Percentiles rank a stretch among this genome's conserved stretches.
Conservation (phyloP, 768 basidiomycete genomes). For the Galerina marginata region DNA sequence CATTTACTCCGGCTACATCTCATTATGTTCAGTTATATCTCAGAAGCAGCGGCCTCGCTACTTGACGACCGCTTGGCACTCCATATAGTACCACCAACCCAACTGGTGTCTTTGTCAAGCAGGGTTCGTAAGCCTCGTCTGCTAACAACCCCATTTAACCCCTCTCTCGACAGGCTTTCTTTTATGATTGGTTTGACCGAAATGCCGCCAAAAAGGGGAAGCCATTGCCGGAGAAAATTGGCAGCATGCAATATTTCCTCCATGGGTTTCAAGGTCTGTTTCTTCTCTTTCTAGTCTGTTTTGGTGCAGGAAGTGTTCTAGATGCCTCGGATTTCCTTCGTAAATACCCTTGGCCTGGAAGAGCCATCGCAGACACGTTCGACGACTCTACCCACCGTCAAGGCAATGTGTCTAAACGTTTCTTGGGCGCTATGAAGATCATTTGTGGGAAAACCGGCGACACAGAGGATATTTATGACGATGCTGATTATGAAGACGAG, state of each 20-base stretch:
- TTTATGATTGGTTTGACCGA: constrained; percentile 91
- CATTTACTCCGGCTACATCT: not conserved
- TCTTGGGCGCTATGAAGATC: constrained; percentile 71
- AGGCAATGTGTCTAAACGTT: constrained; percentile 69
- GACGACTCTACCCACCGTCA: constrained; percentile 83
- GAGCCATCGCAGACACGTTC: constrained; percentile 83
- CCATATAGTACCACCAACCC: constrained; percentile 85
- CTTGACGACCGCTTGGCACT: constrained; percentile 76
- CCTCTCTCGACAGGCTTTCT: constrained; percentile 67
- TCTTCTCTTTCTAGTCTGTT: not conserved
- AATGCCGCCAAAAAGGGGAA: constrained; percentile 85
- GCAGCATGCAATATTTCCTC: constrained; percentile 89
- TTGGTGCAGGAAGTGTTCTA: constrained; percentile 27
- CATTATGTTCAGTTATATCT: constrained; percentile 69
- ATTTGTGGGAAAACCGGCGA: constrained; percentile 87
- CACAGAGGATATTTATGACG: constrained; percentile 71
- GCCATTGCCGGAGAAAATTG: constrained; percentile 84
- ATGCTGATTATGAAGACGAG: constrained; percentile 78
- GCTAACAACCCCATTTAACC: not conserved
- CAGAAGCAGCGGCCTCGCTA: constrained; percentile 87
- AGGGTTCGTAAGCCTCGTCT: constrained; percentile 48
- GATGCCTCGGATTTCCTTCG: constrained; percentile 90
- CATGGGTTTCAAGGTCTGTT: constrained; percentile 77
- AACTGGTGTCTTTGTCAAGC: constrained; percentile 82
- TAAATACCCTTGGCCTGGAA: constrained; percentile 87